These are phyloP conservation scores for Aureobasidium mangrovei DNA, from an alignment of 2,329 filamentous ascomycete genomes.

Conservation along the genomic window DNA sequence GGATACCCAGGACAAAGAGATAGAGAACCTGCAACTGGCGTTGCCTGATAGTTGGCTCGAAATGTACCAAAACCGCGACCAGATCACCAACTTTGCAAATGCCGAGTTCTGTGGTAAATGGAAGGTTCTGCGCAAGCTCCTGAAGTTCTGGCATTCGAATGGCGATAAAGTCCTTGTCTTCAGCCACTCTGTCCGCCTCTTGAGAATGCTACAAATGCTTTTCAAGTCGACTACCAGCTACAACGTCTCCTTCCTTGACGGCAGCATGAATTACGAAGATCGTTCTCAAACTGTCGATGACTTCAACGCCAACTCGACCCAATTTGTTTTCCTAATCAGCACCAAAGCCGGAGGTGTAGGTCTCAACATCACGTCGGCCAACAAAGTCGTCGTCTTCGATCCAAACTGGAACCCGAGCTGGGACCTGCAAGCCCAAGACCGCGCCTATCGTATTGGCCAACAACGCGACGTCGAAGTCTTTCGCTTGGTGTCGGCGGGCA, in stretches of 20 bases:
- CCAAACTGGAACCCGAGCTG: conserved; percentile 97
- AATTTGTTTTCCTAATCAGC: conserved; percentile 94
- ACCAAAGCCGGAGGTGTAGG: conserved; percentile 90
- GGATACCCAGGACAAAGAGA: conserved; percentile 70
- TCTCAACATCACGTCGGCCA: conserved; percentile 92
- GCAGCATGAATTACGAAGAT: conserved; percentile 72
- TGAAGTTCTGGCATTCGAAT: conserved; percentile 81
- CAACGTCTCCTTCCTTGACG: conserved; percentile 84
- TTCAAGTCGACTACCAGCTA: conserved; percentile 79
- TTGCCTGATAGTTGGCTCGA: conserved; percentile 66
- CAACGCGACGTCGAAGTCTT: conserved; percentile 91
- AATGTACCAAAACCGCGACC: conserved; percentile 66
- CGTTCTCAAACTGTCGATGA: conserved; percentile 74
- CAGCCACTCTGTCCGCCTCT: conserved; percentile 77
- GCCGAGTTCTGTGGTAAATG: conserved; percentile 95
- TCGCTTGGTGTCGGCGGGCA: conserved; percentile 79
- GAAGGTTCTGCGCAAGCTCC: conserved; percentile 77
- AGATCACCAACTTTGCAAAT: conserved; percentile 71
- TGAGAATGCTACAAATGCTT: conserved; percentile 75
- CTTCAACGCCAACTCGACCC: conserved; percentile 78
- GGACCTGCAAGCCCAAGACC: conserved; percentile 90
- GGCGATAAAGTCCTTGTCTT: conserved; percentile 95
- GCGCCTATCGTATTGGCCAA: conserved; percentile 93
- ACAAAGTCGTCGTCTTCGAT: conserved; percentile 95
- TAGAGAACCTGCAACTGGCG: conserved; percentile 63